Percentiles rank a stretch among this genome's conserved stretches.
phyloP scores from a whole-genome alignment of 1,284 basidiomycete species.

The Ustilago bromivora region DNA sequence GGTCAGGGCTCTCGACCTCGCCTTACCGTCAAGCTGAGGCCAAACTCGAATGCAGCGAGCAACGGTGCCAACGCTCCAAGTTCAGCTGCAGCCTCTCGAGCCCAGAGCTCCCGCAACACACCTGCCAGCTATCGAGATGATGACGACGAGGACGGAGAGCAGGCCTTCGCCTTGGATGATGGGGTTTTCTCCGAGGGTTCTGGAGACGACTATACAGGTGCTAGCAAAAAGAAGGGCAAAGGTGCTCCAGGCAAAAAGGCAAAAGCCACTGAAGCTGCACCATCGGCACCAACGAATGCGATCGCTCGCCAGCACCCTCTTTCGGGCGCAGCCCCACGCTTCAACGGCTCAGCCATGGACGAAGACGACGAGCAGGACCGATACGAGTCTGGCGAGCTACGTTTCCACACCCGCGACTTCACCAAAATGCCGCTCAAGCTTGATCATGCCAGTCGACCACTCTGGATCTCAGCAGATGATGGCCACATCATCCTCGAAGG shows the following conservation, averaged over 20 bases:
- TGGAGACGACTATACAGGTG: constrained; percentile 39
- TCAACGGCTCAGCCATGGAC: constrained; percentile 42
- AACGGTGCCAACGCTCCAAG: constrained; percentile 25
- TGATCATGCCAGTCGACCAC: constrained; percentile 64
- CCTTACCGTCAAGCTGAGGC: constrained; percentile 46
- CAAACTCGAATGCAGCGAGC: constrained; percentile 23
- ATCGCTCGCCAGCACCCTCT: constrained; percentile 46
- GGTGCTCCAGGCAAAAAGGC: constrained; percentile 18
- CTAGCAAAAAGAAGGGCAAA: constrained; percentile 16
- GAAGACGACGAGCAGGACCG: constrained; percentile 45
- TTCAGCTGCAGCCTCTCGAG: constrained; percentile 35
- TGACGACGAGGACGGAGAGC: constrained; percentile 39
- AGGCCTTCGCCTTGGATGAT: constrained; percentile 38
- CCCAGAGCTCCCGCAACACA: constrained; percentile 30
- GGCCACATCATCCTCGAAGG: constrained; percentile 68
- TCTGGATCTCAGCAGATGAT: constrained; percentile 69
- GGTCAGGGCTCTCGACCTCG: constrained; percentile 35
- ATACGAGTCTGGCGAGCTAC: constrained; percentile 71
- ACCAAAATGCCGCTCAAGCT: constrained; percentile 66
- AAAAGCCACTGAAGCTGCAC: constrained; percentile 7
- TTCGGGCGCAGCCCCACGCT: constrained; percentile 46
- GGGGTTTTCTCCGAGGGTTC: constrained; percentile 50
- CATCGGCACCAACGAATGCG: constrained; percentile 8
- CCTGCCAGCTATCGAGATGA: constrained; percentile 16
- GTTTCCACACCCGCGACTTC: constrained; percentile 77